phyloP scores from a whole-genome alignment of 352 stramenopile species.

The Pilasporangium apinafurcum region DNA sequence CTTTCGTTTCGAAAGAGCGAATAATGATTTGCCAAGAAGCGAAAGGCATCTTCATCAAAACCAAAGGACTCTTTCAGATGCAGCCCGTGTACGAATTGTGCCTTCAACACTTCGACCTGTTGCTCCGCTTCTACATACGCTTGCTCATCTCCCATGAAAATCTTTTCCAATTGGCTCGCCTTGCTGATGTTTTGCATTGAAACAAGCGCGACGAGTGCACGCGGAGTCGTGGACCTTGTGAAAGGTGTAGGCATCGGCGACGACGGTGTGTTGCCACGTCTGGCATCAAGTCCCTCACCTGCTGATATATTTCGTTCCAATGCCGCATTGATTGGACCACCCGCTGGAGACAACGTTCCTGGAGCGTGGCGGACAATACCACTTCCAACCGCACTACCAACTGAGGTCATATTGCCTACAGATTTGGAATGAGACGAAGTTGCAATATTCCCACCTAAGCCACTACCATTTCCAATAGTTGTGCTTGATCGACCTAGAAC shows the following conservation, averaged over 20 bases:
- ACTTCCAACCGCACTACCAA: not conserved
- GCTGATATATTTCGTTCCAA: conserved; percentile 4
- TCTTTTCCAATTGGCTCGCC: conserved; percentile 52
- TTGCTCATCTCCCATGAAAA: conserved; percentile 57
- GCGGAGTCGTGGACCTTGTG: conserved; percentile 14
- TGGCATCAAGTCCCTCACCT: too few species aligned
- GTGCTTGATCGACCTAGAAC: not conserved
- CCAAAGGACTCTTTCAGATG: conserved; percentile 77
- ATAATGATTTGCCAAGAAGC: conserved; percentile 78
- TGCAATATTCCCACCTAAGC: not conserved
- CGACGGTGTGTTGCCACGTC: conserved; percentile 29
- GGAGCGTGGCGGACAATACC: conserved; percentile 7
- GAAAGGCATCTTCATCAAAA: conserved; percentile 82
- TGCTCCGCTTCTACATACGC: conserved; percentile 50
- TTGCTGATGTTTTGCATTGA: conserved; percentile 74
- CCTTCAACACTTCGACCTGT: conserved; percentile 48
- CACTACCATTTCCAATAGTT: not conserved
- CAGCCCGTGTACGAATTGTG: conserved; percentile 59
- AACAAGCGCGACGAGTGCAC: conserved; percentile 60
- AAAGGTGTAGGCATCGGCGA: conserved; percentile 35
- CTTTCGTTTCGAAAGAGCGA: conserved; percentile 21
- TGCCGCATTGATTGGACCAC: too few species aligned
- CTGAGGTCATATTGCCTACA: conserved; percentile 3
- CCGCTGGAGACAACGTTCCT: conserved; percentile 6
- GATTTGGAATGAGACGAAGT: conserved; percentile 6